Conservation (phyloP, 164 flowering plant species). For the Sedum album region DNA sequence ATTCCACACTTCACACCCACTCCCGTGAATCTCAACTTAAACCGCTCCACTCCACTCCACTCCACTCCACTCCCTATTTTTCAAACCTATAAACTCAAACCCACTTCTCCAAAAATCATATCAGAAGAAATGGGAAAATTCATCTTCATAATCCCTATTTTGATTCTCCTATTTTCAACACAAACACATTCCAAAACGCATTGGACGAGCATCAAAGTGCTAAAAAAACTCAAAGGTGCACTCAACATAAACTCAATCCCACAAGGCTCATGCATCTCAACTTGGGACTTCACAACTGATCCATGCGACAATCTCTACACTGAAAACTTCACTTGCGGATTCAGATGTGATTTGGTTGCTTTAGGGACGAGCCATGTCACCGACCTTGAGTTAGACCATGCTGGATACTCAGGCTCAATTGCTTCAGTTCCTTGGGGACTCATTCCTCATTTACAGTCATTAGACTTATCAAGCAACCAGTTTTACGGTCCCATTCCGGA, state of each 20-base stretch:
- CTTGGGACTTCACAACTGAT: conserved; percentile 51
- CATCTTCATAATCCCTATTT: neutral
- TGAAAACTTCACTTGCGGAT: conserved; percentile 62
- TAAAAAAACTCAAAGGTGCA: conserved; percentile 25
- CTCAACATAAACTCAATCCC: conserved; percentile 21
- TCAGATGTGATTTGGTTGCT: conserved; percentile 44
- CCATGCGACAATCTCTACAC: conserved; percentile 56
- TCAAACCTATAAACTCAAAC: neutral
- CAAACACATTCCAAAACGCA: conserved; percentile 25
- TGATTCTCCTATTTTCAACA: neutral
- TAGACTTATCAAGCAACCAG: neutral
- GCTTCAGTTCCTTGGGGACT: conserved; percentile 10
- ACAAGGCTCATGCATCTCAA: conserved; percentile 38
- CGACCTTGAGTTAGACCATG: conserved; percentile 64
- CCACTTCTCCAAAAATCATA: neutral
- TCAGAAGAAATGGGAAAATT: neutral
- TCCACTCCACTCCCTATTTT: neutral
- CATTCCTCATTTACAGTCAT: neutral
- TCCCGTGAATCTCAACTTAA: neutral
- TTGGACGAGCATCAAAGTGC: conserved; percentile 20
- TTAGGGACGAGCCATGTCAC: conserved; percentile 39
- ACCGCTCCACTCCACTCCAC: conserved; percentile 2
- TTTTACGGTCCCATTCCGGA: neutral
- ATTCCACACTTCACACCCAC: neutral
- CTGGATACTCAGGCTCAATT: conserved; percentile 63